Conservation (phyloP, 345 rosid genomes). For the Eucalyptus sideroxylon region DNA sequence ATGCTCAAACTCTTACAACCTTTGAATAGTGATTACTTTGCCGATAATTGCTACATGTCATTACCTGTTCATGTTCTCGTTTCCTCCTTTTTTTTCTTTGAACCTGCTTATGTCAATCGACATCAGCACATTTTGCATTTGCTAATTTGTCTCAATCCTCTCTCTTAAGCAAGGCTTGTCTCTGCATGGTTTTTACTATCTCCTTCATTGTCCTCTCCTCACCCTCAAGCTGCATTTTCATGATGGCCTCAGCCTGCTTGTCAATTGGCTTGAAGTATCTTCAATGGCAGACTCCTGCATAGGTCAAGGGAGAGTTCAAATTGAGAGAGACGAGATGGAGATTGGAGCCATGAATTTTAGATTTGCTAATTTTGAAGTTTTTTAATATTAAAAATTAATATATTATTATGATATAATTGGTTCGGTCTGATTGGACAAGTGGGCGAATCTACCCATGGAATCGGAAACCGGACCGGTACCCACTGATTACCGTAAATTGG, state of each 20-base stretch:
- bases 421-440: too few species aligned
- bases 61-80: not conserved
- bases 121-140: not conserved
- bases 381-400: too few species aligned
- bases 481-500: too few species aligned
- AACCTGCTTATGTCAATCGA: not conserved
- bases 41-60: not conserved
- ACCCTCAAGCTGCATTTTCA: constrained; percentile 74
- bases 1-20: too few species aligned
- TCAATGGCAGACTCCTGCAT: constrained; percentile 67
- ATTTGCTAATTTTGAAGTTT: too few species aligned
- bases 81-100: not conserved
- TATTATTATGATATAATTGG: too few species aligned
- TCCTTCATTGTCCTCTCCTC: constrained; percentile 69
- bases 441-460: too few species aligned
- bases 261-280: constrained; percentile 79
- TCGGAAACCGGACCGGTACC: too few species aligned
- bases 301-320: not conserved
- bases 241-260: constrained; percentile 55
- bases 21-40: not conserved
- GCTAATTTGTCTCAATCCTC: constrained; percentile 39
- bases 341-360: too few species aligned
- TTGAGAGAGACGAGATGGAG: too few species aligned
- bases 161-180: constrained; percentile 41
- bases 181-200: constrained; percentile 51